These are phyloP conservation scores for Penicillium sp. DNA, from an alignment of 2,329 filamentous ascomycete species.

Conservation along the genomic window DNA sequence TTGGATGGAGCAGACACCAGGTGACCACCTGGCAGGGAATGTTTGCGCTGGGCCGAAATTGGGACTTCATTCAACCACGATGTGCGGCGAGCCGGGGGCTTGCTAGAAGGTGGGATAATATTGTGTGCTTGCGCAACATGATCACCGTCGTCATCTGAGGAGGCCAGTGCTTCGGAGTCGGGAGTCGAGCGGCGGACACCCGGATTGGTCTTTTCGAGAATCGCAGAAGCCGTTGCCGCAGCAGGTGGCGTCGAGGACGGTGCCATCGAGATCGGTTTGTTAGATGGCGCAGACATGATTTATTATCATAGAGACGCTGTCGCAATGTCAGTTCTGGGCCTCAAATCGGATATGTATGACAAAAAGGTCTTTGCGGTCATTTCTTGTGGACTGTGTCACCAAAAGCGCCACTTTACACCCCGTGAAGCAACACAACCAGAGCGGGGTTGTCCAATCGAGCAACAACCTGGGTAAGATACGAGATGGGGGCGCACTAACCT, in stretches of 20 bases:
- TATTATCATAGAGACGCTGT: slow-evolving; percentile 28
- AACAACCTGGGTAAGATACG: background rate
- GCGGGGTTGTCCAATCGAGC: slow-evolving; percentile 1
- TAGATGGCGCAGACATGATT: slow-evolving; percentile 45
- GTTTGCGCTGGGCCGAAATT: slow-evolving; percentile 67
- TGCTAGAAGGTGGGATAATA: slow-evolving; percentile 53
- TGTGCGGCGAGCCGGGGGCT: slow-evolving; percentile 65
- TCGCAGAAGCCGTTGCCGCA: slow-evolving; percentile 62
- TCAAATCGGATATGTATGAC: background rate
- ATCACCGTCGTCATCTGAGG: slow-evolving; percentile 89
- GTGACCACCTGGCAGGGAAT: slow-evolving; percentile 71
- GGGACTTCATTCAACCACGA: slow-evolving; percentile 89
- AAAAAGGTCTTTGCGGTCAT: background rate
- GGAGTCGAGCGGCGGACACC: slow-evolving; percentile 78
- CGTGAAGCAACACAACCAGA: slow-evolving; percentile 9
- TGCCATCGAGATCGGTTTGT: slow-evolving; percentile 31
- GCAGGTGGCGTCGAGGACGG: slow-evolving; percentile 46
- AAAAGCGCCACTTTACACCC: slow-evolving; percentile 5
- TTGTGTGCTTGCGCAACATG: slow-evolving; percentile 57
- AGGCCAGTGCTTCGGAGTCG: slow-evolving; percentile 89
- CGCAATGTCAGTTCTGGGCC: slow-evolving; percentile 6
- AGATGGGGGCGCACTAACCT: slow-evolving; percentile 9
- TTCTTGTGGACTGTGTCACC: slow-evolving; percentile 6
- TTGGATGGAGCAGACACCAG: slow-evolving; percentile 80
- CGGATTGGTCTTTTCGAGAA: slow-evolving; percentile 72